Conservation (phyloP, 2,329 filamentous ascomycete genomes). For the Clathrospora elynae region DNA sequence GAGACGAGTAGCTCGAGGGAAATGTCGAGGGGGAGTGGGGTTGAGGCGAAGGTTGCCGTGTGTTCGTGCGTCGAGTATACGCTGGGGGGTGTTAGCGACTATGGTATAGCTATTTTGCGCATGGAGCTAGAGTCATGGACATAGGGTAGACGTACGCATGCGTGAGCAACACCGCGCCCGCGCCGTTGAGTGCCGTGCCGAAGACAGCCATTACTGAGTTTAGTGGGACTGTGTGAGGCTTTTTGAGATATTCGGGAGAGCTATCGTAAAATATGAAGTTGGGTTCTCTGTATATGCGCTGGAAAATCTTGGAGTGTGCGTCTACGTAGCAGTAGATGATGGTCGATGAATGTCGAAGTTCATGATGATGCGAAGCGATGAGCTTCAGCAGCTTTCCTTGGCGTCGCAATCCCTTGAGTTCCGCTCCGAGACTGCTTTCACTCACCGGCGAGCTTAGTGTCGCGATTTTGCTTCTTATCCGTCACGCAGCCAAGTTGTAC, state of each 20-base stretch:
- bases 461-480: too few relatives aligned
- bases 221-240: neutral
- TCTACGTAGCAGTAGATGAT: neutral
- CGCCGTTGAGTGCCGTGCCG: slow-evolving; percentile 70
- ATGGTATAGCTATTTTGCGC: neutral
- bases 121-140: slow-evolving; percentile 3
- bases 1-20: slow-evolving; percentile 82
- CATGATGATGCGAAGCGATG: slow-evolving; percentile 15
- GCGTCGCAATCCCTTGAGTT: slow-evolving; percentile 6
- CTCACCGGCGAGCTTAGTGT: too few relatives aligned
- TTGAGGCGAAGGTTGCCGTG: slow-evolving; percentile 66
- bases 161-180: slow-evolving; percentile 78
- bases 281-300: too few relatives aligned
- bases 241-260: neutral
- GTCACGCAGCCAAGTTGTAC: neutral
- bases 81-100: slow-evolving; percentile 56
- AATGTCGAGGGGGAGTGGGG: slow-evolving; percentile 79
- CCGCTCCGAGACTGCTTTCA: too few relatives aligned
- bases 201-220: slow-evolving; percentile 67
- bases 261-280: too few relatives aligned
- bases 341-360: slow-evolving; percentile 4
- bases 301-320: neutral
- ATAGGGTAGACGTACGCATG: slow-evolving; percentile 75
- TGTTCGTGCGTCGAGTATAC: slow-evolving; percentile 97
- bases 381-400: slow-evolving; percentile 20